Conservation (phyloP, 257 asterid species). For the Scutellaria barbata region DNA sequence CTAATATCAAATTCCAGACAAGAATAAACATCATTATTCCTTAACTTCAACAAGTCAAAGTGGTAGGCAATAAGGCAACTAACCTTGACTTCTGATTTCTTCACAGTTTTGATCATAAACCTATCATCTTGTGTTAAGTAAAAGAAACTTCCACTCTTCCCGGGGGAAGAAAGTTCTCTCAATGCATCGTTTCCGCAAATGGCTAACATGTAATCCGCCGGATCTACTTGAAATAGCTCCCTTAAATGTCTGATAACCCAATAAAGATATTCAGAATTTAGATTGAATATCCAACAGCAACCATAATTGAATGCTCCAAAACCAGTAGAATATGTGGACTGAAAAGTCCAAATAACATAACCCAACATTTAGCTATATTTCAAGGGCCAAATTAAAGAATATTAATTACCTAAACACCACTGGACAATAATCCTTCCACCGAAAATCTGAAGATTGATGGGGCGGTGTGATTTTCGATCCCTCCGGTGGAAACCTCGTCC, state of each 20-base stretch:
- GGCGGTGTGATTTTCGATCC: constrained; percentile 76
- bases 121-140: constrained; percentile 72
- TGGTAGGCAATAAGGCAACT: constrained; percentile 25
- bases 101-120: constrained; percentile 72
- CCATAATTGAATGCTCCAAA: background rate
- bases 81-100: constrained; percentile 78
- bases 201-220: constrained; percentile 76
- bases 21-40: background rate
- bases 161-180: constrained; percentile 72
- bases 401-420: constrained; percentile 63
- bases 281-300: constrained; percentile 23
- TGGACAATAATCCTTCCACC: constrained; percentile 84
- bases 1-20: background rate
- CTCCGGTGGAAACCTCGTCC: constrained; percentile 66
- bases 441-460: constrained; percentile 67
- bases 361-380: background rate
- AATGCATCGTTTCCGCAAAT: constrained; percentile 70
- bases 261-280: constrained; percentile 30
- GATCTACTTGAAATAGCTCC: constrained; percentile 68
- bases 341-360: background rate
- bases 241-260: constrained; percentile 53
- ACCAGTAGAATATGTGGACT: background rate
- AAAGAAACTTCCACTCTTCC: constrained; percentile 75
- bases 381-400: background rate
- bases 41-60: constrained; percentile 33